Evolutionary conservation across 306 rosid species (phyloP).

Genomic region (Malus sieversii): DNA sequence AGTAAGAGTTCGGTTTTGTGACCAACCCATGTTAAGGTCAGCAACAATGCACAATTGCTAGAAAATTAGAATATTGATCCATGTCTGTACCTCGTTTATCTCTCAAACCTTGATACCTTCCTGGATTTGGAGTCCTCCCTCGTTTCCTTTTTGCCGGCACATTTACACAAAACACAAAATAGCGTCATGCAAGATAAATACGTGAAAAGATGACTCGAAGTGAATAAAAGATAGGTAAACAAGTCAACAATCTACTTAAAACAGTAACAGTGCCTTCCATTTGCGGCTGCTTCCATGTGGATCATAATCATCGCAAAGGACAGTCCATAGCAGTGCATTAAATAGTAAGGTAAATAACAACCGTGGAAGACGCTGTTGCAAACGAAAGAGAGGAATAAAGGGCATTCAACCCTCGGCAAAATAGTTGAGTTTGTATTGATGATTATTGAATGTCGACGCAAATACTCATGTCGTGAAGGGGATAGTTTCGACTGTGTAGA

Average conservation of each 20-base stretch:
- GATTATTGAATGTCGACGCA: constrained; percentile 37
- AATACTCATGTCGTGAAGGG: constrained; percentile 33
- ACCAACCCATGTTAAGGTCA: not conserved
- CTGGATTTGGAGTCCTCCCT: constrained; percentile 44
- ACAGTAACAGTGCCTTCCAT: not conserved
- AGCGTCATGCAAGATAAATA: constrained; percentile 4
- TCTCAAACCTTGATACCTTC: constrained; percentile 41
- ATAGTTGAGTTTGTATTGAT: constrained; percentile 36
- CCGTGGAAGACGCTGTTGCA: constrained; percentile 24
- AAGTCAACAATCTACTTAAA: constrained; percentile 9
- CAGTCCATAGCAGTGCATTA: constrained; percentile 1
- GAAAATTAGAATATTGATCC: not conserved
- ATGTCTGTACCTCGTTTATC: constrained; percentile 27
- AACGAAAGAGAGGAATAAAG: constrained; percentile 26
- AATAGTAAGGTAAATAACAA: constrained; percentile 13
- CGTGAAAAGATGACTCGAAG: not conserved
- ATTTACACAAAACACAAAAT: constrained; percentile 6
- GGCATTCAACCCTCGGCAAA: constrained; percentile 35
- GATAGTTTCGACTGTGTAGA: constrained; percentile 38
- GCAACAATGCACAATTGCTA: not conserved
- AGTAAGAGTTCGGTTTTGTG: not conserved
- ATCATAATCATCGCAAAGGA: not conserved
- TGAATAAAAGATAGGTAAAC: not conserved
- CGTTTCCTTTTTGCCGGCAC: constrained; percentile 49
- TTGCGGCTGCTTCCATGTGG: not conserved